Base-by-base conservation (phyloP, 345 rosid genomes). In the Heritiera littoralis region DNA sequence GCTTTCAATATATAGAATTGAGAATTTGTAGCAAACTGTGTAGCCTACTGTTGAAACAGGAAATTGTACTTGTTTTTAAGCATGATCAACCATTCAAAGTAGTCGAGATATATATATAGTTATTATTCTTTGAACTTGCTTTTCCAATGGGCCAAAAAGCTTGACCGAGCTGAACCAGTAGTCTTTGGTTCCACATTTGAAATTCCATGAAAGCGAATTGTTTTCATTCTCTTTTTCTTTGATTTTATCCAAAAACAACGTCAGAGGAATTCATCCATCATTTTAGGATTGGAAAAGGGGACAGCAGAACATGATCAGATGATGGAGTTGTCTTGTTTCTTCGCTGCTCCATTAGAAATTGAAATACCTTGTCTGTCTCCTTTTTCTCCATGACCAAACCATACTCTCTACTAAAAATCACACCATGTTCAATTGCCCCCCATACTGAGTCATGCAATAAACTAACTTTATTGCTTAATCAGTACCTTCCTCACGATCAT, bases 241-340 rank as follows among this genome's bases (percentile, higher is more conserved):
- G 56, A 52, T 52, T 52, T 48, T 14, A 52, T 52, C 43, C 43
- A 56, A 20, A 20, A 56, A 59, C 28, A 14, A 56, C 38, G 38
- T 71, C 48, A 63, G 61, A 73, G 46, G 64, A 48, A 59, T 51
- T n/a, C 28, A 46, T 3, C 43, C 17, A 78, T 78, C 30, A 74
- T 68, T 66, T 35, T 35, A 35, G 38, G 38, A 73, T 11, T 12
- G 4, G 68, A n/a, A 61, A 38, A 48, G 18, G 46, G 20, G 77
- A 78, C 67, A 75, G 56, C 46, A 71, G 28, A 71, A 66, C 72
- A 73, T 72, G 79, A 32, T 30, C 9, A 18, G 68, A 80, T 59
- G 69, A 69, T 68, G 56, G 38, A 40, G 17, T 35, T 35, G 38
- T 35, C 38, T 72, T 60, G 43, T 64, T 64, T 14, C 18, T 64